phyloP scores from a whole-genome alignment of 306 rosid species.

The Pyrus bretschneideri region DNA sequence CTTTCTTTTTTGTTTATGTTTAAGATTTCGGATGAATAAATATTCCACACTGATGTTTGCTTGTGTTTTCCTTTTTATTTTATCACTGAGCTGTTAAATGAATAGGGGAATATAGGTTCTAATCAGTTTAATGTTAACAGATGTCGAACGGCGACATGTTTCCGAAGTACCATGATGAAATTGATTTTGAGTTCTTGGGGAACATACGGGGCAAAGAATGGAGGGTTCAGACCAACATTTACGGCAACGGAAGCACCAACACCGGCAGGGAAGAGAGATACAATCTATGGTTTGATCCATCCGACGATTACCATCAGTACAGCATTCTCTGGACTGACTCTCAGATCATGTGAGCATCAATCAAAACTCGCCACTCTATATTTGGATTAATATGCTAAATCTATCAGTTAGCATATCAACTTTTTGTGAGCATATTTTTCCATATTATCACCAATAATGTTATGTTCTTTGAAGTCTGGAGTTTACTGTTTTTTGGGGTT shows the following conservation, averaged over 20 bases:
- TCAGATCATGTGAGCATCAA: slow-evolving; percentile 69
- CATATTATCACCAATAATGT: slow-evolving; percentile 4
- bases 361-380: slow-evolving; percentile 6
- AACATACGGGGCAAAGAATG: slow-evolving; percentile 91
- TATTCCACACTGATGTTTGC: background rate
- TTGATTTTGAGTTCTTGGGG: slow-evolving; percentile 94
- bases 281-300: slow-evolving; percentile 89
- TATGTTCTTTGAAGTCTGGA: background rate
- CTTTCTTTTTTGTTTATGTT: background rate
- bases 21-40: background rate
- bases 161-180: slow-evolving; percentile 83
- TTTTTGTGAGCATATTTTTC: background rate
- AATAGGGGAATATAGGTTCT: background rate
- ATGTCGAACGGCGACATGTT: slow-evolving; percentile 89
- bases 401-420: background rate
- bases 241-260: slow-evolving; percentile 92
- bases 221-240: slow-evolving; percentile 93
- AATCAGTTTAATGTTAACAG: slow-evolving; percentile 28
- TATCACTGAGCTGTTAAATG: background rate
- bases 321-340: slow-evolving; percentile 82
- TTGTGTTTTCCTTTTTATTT: background rate
- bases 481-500: slow-evolving; percentile 4
- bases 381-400: slow-evolving; percentile 8
- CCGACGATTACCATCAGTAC: slow-evolving; percentile 81
- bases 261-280: slow-evolving; percentile 90